phyloP scores from a whole-genome alignment of 2,329 filamentous ascomycete species.

The Aspergillus ibericus region DNA sequence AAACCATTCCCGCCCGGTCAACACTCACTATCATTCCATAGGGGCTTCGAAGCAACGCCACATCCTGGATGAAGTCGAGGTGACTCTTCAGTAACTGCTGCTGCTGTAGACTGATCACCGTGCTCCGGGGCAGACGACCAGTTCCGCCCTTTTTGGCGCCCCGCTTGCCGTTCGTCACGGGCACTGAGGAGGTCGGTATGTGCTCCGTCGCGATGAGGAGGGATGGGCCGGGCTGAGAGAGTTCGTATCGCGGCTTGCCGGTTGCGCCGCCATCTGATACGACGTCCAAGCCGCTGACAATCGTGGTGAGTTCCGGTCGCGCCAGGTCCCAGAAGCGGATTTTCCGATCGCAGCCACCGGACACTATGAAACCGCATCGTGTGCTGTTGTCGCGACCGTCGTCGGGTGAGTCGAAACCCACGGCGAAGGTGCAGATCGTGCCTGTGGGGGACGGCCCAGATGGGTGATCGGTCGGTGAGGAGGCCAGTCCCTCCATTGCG shows the following conservation, averaged over 20 bases:
- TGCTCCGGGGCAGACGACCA: conserved; percentile 65
- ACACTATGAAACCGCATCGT: conserved; percentile 79
- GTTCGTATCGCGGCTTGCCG: conserved; percentile 67
- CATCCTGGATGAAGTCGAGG: conserved; percentile 82
- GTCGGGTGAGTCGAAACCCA: conserved; percentile 69
- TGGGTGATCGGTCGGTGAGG: conserved; percentile 60
- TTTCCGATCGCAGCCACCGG: conserved; percentile 84
- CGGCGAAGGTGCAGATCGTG: conserved; percentile 70
- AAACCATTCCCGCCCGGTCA: conserved; percentile 84
- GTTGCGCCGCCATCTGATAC: conserved; percentile 56
- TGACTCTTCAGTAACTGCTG: conserved; percentile 83
- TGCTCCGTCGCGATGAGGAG: conserved; percentile 68
- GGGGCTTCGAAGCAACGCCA: conserved; percentile 82
- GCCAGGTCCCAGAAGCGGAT: conserved; percentile 91
- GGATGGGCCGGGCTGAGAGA: conserved; percentile 61
- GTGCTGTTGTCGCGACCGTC: conserved; percentile 57
- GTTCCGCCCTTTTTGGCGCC: not conserved
- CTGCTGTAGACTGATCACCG: conserved; percentile 84
- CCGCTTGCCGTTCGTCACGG: not conserved
- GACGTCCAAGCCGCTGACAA: conserved; percentile 74
- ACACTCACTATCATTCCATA: conserved; percentile 92
- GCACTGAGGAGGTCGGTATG: conserved; percentile 43
- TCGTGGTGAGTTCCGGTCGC: conserved; percentile 71
- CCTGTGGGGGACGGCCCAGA: conserved; percentile 18
- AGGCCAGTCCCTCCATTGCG: conserved; percentile 51